Conservation (phyloP, 768 basidiomycete genomes). For the Naganishia randhawae region DNA sequence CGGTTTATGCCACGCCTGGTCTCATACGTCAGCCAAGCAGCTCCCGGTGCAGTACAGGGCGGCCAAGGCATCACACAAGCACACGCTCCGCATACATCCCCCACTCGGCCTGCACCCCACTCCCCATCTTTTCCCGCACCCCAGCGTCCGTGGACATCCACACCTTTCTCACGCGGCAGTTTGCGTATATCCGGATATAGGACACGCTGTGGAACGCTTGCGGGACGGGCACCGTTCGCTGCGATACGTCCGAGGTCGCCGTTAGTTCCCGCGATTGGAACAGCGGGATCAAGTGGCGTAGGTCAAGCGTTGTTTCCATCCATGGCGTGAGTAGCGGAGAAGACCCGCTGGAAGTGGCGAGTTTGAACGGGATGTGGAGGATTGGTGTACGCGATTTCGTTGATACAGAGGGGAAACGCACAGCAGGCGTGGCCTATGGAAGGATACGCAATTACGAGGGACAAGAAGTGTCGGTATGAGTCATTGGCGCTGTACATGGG, state of each 20-base stretch:
- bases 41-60: too few relatives aligned
- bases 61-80: too few relatives aligned
- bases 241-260: not conserved
- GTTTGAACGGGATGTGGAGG: constrained; percentile 42
- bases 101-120: constrained; percentile 38
- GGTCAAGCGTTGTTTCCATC: constrained; percentile 38
- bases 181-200: constrained; percentile 47
- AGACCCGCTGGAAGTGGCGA: constrained; percentile 23
- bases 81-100: constrained; percentile 34
- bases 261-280: constrained; percentile 31
- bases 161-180: constrained; percentile 43
- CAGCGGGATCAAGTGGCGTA: constrained; percentile 35
- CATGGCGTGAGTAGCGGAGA: constrained; percentile 41
- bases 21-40: not conserved
- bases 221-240: constrained; percentile 33
- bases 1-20: not conserved
- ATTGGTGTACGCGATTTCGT: constrained; percentile 34
- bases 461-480: not conserved
- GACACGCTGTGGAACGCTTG: constrained; percentile 33
- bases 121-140: constrained; percentile 33
- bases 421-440: constrained; percentile 33
- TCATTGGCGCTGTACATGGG: not conserved
- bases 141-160: constrained; percentile 44
- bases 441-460: not conserved
- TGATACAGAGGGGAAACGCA: constrained; percentile 29